Percentiles rank a stretch among this genome's conserved stretches.
These are phyloP conservation scores for Turritis glabra DNA, from an alignment of 345 rosid genomes.

Conservation along the genomic window DNA sequence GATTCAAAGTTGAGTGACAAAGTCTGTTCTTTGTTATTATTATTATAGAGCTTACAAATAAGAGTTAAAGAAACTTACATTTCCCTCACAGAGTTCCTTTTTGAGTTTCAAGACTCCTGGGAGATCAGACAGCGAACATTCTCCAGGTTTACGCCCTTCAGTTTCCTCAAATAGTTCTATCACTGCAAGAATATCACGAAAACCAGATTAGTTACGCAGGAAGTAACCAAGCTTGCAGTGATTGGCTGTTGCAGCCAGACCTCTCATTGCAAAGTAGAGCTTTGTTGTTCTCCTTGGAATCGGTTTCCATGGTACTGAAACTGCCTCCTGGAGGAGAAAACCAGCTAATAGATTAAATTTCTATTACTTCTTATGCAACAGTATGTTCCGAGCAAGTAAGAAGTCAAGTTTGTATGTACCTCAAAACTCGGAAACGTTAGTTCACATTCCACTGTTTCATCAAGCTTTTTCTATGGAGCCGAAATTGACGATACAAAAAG, in stretches of 20 bases:
- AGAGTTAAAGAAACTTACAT: slow-evolving; percentile 41
- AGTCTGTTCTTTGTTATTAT: neutral
- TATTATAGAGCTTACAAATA: neutral
- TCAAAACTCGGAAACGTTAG: slow-evolving; percentile 74
- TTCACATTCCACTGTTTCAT: slow-evolving; percentile 61
- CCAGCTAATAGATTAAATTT: neutral
- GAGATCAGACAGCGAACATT: slow-evolving; percentile 57
- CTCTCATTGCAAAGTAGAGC: slow-evolving; percentile 90
- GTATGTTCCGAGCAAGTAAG: neutral
- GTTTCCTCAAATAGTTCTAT: slow-evolving; percentile 75
- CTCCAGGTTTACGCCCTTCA: slow-evolving; percentile 60
- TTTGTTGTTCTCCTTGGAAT: slow-evolving; percentile 75
- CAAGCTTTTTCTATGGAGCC: slow-evolving; percentile 62
- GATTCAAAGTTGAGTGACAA: neutral
- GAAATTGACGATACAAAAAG: neutral
- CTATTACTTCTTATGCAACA: neutral
- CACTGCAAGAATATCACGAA: slow-evolving; percentile 45
- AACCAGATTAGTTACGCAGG: neutral
- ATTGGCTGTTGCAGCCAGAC: slow-evolving; percentile 34
- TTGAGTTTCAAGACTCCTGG: slow-evolving; percentile 56
- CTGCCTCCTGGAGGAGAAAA: slow-evolving; percentile 58
- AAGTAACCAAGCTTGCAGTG: neutral
- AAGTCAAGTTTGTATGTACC: slow-evolving; percentile 45
- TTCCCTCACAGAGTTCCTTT: slow-evolving; percentile 65
- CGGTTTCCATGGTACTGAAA: slow-evolving; percentile 73